Evolutionary conservation across 192 early-diverging fungal genomes (phyloP).

Genomic region (Podila epigama): DNA sequence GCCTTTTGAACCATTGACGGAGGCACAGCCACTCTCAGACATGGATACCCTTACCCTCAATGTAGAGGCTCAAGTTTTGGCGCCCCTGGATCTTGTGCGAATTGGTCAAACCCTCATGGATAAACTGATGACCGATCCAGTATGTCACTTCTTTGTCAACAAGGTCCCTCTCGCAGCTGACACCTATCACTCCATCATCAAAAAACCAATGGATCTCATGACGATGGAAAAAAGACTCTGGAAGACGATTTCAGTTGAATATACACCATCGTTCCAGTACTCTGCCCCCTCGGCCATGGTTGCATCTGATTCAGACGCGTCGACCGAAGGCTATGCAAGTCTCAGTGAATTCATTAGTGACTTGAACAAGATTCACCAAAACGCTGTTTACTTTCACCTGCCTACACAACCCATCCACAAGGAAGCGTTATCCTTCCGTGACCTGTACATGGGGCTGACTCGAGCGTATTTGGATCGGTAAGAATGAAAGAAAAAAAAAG

Average conservation of each 20-base stretch:
- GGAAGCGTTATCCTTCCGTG: slow-evolving; percentile 6
- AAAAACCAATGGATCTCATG: slow-evolving; percentile 53
- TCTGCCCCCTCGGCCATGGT: not conserved
- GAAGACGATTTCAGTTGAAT: slow-evolving; percentile 13
- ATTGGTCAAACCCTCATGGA: slow-evolving; percentile 22
- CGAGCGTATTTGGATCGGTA: slow-evolving; percentile 17
- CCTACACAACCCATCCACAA: slow-evolving; percentile 9
- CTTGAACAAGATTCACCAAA: slow-evolving; percentile 54
- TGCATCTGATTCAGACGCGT: not conserved
- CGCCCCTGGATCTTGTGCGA: slow-evolving; percentile 26
- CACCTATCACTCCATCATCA: slow-evolving; percentile 55
- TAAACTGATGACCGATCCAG: slow-evolving; percentile 16
- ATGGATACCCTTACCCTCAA: not conserved
- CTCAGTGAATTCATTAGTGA: slow-evolving; percentile 54
- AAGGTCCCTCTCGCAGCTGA: slow-evolving; percentile 41
- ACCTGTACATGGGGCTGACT: slow-evolving; percentile 1
- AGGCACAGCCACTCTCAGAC: too few relatives aligned
- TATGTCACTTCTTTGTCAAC: slow-evolving; percentile 28
- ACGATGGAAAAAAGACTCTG: slow-evolving; percentile 58
- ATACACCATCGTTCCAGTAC: not conserved
- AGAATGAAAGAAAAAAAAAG: too few relatives aligned
- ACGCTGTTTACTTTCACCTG: slow-evolving; percentile 42
- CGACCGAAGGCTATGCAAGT: slow-evolving; percentile 38
- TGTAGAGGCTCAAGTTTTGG: not conserved
- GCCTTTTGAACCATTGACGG: too few relatives aligned